These are phyloP conservation scores for Pseudogymnoascus pannorum DNA, from an alignment of 2,329 filamentous ascomycete genomes.

Conservation along the genomic window DNA sequence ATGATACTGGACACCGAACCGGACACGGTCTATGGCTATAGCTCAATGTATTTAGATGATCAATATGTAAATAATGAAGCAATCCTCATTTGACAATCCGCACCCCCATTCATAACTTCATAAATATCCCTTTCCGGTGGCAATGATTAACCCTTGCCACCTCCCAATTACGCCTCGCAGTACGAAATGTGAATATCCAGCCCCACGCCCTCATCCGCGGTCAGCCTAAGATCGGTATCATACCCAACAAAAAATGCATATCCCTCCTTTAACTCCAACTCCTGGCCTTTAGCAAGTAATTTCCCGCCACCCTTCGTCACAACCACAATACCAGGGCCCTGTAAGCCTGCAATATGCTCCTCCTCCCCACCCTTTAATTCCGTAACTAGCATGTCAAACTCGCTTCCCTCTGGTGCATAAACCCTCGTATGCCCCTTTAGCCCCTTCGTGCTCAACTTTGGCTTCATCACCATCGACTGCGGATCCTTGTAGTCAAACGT, in stretches of 20 bases:
- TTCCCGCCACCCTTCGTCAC: constrained; percentile 52
- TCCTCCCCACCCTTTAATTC: constrained; percentile 48
- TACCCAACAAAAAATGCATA: constrained; percentile 57
- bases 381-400: constrained; percentile 62
- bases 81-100: background rate
- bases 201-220: constrained; percentile 11
- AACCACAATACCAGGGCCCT: constrained; percentile 57
- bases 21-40: background rate
- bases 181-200: constrained; percentile 22
- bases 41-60: background rate
- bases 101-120: constrained; percentile 5
- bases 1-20: background rate
- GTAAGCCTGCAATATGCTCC: constrained; percentile 47
- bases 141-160: background rate
- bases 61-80: constrained; percentile 1
- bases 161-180: constrained; percentile 10
- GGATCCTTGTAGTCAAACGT: constrained; percentile 56
- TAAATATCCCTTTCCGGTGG: background rate
- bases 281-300: constrained; percentile 46
- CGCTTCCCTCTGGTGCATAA: constrained; percentile 60
- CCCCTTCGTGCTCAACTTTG: constrained; percentile 42
- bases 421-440: constrained; percentile 53
- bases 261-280: constrained; percentile 50
- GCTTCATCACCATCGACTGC: constrained; percentile 48
- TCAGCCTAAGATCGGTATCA: constrained; percentile 19